Conservation (phyloP, 768 basidiomycete species). For the Mycena capillaripes region DNA sequence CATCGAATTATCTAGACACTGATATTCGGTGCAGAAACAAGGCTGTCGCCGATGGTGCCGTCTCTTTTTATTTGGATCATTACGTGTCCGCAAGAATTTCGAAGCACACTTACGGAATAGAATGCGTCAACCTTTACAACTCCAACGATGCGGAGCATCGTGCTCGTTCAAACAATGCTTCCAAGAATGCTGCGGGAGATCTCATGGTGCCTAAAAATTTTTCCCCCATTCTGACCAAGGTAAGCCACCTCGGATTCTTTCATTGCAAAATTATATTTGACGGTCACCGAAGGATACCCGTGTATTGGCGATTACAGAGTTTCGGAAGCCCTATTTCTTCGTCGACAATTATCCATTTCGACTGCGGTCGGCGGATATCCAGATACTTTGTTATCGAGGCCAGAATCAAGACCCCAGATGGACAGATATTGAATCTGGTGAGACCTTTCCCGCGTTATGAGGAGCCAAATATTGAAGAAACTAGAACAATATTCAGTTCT, state of each 20-base stretch:
- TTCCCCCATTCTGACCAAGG: conserved; percentile 44
- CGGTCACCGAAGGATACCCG: background rate
- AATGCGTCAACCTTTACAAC: conserved; percentile 5
- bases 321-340: background rate
- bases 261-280: background rate
- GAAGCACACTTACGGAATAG: conserved; percentile 13
- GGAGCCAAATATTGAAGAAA: background rate
- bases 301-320: background rate
- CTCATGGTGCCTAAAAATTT: conserved; percentile 37
- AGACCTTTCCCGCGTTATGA: background rate
- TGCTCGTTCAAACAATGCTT: background rate
- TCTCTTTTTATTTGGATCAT: conserved; percentile 19
- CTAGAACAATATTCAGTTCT: background rate
- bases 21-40: conserved; percentile 13
- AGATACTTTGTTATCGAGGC: background rate
- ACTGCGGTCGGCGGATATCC: background rate
- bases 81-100: conserved; percentile 25
- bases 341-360: background rate
- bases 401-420: background rate
- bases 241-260: background rate
- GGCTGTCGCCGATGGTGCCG: conserved; percentile 25
- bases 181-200: conserved; percentile 24
- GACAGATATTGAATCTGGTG: background rate
- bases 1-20: background rate
- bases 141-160: conserved; percentile 32